Base-by-base conservation (phyloP, 768 basidiomycete species). In the Omphalotus guepiniiformis region DNA sequence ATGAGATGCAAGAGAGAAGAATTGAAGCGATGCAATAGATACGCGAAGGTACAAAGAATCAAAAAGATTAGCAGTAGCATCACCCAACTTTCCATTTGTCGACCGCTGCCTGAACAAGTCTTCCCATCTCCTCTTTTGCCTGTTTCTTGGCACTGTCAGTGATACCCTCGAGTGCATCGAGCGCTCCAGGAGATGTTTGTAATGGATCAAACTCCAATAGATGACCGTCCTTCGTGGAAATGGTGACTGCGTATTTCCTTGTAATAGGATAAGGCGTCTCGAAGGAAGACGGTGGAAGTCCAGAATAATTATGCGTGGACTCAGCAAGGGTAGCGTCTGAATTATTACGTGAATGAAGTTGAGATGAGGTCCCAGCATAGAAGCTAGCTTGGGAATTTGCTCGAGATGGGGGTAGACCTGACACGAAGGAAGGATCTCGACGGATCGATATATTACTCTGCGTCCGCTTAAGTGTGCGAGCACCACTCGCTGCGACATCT, bases 141-240 rank as follows among this genome's bases (percentile, higher is more conserved):
- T 87, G 81, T 59, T 87, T 88, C 74, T 90, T 91, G 35, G 88
- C 87, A 55, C 83, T 85, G 47, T 84, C 80, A 0, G 85, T 80
- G 50, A 92, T 86, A 4, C 87, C 88, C 44, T 88, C 83, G 6
- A 90, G 71, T 26, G 78, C 80, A 56, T 91, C 86, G 25, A 94
- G 66, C 39, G 86, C 73, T 2, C 75, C 73, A 1, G 89, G 83
- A 2, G 85, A 82, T 12, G 86, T 82, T 49, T 75, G 73, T 35
- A 94, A 68, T 7, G 92, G 91, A 55, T 95, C 86, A 57, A 95
- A 93, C 60, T 85, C 83, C 21, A 95, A 73, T n/a, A 86, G 63
- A 55, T 85, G 81, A 0, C 92, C 92, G 54, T 92, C 88, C 32
- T 75, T 79, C 0, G 83, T 90, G 4, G 87, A 82, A n/a, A 93